These are phyloP conservation scores for Mycena rebaudengoi DNA, from an alignment of 768 basidiomycete genomes.

Conservation along the genomic window DNA sequence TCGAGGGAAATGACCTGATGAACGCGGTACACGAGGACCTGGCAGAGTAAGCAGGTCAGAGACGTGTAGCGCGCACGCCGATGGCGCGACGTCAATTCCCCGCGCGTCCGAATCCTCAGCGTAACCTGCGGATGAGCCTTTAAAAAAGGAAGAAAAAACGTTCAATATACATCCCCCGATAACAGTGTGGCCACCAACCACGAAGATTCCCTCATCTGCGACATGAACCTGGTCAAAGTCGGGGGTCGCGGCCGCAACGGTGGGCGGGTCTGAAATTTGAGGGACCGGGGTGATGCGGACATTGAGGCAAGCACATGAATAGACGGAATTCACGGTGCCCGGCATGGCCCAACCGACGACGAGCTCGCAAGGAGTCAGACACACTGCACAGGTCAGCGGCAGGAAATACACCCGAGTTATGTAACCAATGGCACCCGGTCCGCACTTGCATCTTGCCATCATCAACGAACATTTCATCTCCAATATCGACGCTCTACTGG, in stretches of 20 bases:
- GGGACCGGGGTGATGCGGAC: slow-evolving; percentile 59
- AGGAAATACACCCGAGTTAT: no score
- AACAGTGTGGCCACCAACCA: slow-evolving; percentile 54
- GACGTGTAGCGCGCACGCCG: slow-evolving; percentile 67
- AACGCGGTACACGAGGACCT: slow-evolving; percentile 72
- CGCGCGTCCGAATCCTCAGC: slow-evolving; percentile 64
- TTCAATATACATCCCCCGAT: slow-evolving; percentile 9
- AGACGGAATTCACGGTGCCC: slow-evolving; percentile 35
- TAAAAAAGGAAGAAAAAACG: slow-evolving; percentile 22
- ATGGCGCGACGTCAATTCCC: slow-evolving; percentile 50
- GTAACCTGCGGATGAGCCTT: slow-evolving; percentile 78
- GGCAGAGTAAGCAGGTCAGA: slow-evolving; percentile 76
- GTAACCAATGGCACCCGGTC: no score
- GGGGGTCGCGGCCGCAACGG: slow-evolving; percentile 21
- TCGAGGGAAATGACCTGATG: slow-evolving; percentile 65
- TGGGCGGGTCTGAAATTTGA: slow-evolving; percentile 37
- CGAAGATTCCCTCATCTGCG: slow-evolving; percentile 69
- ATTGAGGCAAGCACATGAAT: slow-evolving; percentile 79
- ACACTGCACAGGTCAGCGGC: no score
- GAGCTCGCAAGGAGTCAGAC: no score
- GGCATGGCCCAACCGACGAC: no score
- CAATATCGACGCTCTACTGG: no score
- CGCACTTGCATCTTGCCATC: no score
- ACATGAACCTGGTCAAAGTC: slow-evolving; percentile 67
- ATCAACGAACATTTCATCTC: no score